Evolutionary conservation across 2,329 filamentous ascomycete genomes (phyloP), one percentile per base, ranked within the genome.

Genomic region (Epichloe glyceriae): DNA sequence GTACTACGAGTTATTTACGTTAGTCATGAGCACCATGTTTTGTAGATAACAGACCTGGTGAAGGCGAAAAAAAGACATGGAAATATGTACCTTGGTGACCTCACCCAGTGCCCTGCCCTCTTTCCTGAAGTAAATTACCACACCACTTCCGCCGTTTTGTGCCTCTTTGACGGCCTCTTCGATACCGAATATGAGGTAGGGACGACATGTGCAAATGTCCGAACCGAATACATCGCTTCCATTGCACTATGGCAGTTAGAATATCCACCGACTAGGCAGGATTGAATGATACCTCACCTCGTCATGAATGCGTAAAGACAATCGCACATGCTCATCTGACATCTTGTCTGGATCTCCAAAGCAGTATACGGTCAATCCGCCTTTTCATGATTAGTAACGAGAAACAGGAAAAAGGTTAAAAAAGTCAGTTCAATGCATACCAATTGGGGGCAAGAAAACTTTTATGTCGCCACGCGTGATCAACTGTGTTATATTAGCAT

Each of bases 121-220:
- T 67, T 98, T 98, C 58, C 93, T 83, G 79, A 97, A 98, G 67
- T 98, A 98, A 65, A 97, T 96, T 50, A 97, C 93, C 20, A 96
- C 88, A 51, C 91, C 91, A 59, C 85, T 91, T 46, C 91, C 91
- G 49, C 91, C 91, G 51, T 86, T 88, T 65, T 97, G 93, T 11
- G 93, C 93, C 70, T 97, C 89, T 63, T 94, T 95, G 59, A 98
- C 91, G 12, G 93, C 93, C 68, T 98, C 93, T 62, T 95, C 89
- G 54, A 98, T 94, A 54, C 93, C 93, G 64, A 94, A 97, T 62
- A 95, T 94, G 52, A 97, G 80, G 65, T 97, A 97, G 15, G 93
- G 93, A 51, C 88, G 80, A 68, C 91, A 97, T 11, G 93, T 97
- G 71, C 93, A 97, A 62, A 97, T 98, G 65, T 98, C 93, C 19